These are phyloP conservation scores for Lichtheimia corymbifera DNA, from an alignment of 371 early-diverging fungal genomes.

Conservation along the genomic window DNA sequence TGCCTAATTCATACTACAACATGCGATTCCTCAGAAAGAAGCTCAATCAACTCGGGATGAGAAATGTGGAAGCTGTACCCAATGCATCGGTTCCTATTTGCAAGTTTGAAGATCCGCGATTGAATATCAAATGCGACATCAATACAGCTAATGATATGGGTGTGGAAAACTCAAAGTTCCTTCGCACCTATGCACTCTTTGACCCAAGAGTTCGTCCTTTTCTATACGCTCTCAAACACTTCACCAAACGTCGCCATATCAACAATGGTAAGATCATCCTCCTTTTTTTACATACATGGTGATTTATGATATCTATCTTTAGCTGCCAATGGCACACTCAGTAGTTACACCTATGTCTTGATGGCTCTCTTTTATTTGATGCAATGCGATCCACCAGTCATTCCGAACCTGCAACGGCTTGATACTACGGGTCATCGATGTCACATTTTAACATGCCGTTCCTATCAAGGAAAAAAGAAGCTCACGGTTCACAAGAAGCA, in stretches of 20 bases:
- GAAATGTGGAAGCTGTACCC: constrained; percentile 18
- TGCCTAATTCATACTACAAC: constrained; percentile 18
- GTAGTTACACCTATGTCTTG: constrained; percentile 21
- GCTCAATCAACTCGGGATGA: constrained; percentile 24
- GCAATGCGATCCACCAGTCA: constrained; percentile 10
- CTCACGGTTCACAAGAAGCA: background rate
- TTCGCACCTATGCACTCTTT: constrained; percentile 51
- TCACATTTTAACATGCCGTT: background rate
- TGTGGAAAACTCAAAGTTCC: constrained; percentile 58
- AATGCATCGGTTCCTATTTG: constrained; percentile 63
- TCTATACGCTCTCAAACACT: constrained; percentile 55
- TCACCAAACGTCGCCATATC: constrained; percentile 49
- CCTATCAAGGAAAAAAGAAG: background rate
- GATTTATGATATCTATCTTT: background rate
- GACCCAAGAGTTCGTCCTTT: constrained; percentile 59
- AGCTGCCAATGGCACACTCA: constrained; percentile 16
- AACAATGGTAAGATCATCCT: constrained; percentile 38
- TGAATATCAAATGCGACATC: constrained; percentile 49
- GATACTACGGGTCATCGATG: background rate
- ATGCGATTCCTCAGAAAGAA: constrained; percentile 19
- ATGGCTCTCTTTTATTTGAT: constrained; percentile 20
- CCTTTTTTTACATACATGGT: background rate
- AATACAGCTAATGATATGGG: constrained; percentile 58
- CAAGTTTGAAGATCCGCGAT: constrained; percentile 64
- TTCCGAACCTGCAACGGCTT: constrained; percentile 17